Conservation (phyloP, 2,329 filamentous ascomycete species). For the Aspergillus japonicus region DNA sequence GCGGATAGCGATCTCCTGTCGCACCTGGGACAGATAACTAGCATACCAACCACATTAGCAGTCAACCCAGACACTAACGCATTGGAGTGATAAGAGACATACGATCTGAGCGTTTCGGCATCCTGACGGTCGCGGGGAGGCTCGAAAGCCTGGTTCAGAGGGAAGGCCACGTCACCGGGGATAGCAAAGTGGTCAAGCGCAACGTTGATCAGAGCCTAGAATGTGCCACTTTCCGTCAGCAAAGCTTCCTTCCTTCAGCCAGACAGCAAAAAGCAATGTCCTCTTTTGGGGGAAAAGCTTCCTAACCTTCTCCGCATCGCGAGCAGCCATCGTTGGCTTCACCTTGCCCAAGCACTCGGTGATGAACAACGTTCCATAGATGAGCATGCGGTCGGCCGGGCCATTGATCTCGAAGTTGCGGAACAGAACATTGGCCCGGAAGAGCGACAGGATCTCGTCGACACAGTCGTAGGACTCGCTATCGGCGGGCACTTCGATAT, state of each 20-base stretch:
- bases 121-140: slow-evolving; percentile 82
- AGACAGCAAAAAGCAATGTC: background rate
- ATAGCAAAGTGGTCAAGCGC: slow-evolving; percentile 96
- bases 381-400: slow-evolving; percentile 85
- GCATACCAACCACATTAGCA: background rate
- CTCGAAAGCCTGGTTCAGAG: slow-evolving; percentile 95
- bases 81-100: slow-evolving; percentile 39
- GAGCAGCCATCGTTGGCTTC: slow-evolving; percentile 66
- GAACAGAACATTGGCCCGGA: slow-evolving; percentile 98
- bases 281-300: background rate
- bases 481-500: slow-evolving; percentile 67
- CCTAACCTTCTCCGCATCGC: slow-evolving; percentile 64
- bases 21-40: slow-evolving; percentile 73
- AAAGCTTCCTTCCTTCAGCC: background rate
- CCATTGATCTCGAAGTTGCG: slow-evolving; percentile 99
- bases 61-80: background rate
- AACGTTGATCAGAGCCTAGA: slow-evolving; percentile 79
- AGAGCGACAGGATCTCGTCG: slow-evolving; percentile 87
- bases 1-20: slow-evolving; percentile 83
- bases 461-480: slow-evolving; percentile 93
- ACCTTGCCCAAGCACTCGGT: slow-evolving; percentile 89
- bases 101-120: slow-evolving; percentile 83
- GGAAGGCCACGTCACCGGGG: slow-evolving; percentile 88
- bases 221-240: slow-evolving; percentile 19
- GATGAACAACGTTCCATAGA: slow-evolving; percentile 95